A percentile compares a stretch with the other conserved stretches of the same genome.
Evolutionary conservation across 1,284 basidiomycete genomes (phyloP).

Genomic region (Takashimella tepidaria): DNA sequence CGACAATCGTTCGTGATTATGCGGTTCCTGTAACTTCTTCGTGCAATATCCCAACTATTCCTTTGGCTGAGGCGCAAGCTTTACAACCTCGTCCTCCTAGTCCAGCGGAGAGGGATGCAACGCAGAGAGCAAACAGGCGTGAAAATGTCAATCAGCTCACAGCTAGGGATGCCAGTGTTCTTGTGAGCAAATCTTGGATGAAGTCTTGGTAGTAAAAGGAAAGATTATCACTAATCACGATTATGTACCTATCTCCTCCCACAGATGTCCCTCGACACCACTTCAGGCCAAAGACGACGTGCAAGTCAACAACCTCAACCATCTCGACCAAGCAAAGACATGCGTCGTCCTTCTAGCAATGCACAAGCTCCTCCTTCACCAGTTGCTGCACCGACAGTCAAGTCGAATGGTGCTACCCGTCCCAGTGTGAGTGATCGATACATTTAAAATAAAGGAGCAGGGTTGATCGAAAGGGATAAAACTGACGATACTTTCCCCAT

Average conservation of each 20-base stretch:
- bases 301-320: conserved; percentile 24
- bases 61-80: conserved; percentile 86
- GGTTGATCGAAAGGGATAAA: too few relatives aligned
- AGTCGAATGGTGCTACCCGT: conserved; percentile 2
- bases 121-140: conserved; percentile 77
- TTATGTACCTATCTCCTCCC: conserved; percentile 6
- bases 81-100: conserved; percentile 95
- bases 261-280: conserved; percentile 47
- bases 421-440: not conserved
- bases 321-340: conserved; percentile 41
- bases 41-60: conserved; percentile 95
- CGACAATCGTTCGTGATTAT: conserved; percentile 90
- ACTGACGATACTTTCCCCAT: too few relatives aligned
- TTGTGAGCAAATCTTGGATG: conserved; percentile 62
- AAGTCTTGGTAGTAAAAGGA: conserved; percentile 12
- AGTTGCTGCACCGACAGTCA: conserved; percentile 4
- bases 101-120: conserved; percentile 77
- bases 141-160: conserved; percentile 89
- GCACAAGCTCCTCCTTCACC: not conserved
- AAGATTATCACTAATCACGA: conserved; percentile 24
- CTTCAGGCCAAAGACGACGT: conserved; percentile 18
- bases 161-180: conserved; percentile 71
- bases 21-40: conserved; percentile 90
- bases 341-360: conserved; percentile 33
- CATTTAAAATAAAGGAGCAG: not conserved